Conservation (phyloP, 164 flowering plant genomes). For the Chloranthus sessilifolius region DNA sequence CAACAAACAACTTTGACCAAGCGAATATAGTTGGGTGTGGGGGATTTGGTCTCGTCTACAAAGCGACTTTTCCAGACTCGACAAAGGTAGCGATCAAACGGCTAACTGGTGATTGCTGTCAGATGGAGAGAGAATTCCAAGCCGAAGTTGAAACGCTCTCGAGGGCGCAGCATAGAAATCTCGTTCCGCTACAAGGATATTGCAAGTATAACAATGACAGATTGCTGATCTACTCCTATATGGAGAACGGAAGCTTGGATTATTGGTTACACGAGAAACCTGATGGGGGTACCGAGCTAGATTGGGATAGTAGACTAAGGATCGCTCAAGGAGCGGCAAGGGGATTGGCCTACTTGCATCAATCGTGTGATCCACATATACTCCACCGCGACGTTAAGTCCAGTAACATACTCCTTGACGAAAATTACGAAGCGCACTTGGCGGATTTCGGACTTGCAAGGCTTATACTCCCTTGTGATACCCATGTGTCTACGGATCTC, state of each 20-base stretch:
- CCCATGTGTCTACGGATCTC: slow-evolving; percentile 78
- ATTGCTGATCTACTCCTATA: slow-evolving; percentile 62
- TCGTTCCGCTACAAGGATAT: slow-evolving; percentile 67
- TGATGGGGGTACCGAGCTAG: slow-evolving; percentile 49
- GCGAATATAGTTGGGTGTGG: slow-evolving; percentile 76
- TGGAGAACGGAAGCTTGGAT: slow-evolving; percentile 85
- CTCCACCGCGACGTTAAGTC: slow-evolving; percentile 80
- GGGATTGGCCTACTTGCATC: slow-evolving; percentile 72
- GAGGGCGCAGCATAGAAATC: slow-evolving; percentile 68
- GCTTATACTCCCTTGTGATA: slow-evolving; percentile 57
- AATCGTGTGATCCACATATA: slow-evolving; percentile 63
- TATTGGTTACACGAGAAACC: slow-evolving; percentile 76
- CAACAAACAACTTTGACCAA: slow-evolving; percentile 69
- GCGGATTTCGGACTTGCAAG: slow-evolving; percentile 92
- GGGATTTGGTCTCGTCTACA: slow-evolving; percentile 76
- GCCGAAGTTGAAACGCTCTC: slow-evolving; percentile 81
- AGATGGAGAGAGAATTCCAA: slow-evolving; percentile 73
- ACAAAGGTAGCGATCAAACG: slow-evolving; percentile 62
- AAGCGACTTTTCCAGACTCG: slow-evolving; percentile 59
- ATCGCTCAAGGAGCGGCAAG: slow-evolving; percentile 67
- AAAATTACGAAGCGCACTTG: slow-evolving; percentile 64
- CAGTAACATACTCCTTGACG: slow-evolving; percentile 74
- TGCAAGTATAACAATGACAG: slow-evolving; percentile 49
- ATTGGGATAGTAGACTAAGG: slow-evolving; percentile 58
- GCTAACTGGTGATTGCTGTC: slow-evolving; percentile 68